Evolutionary conservation across 1,284 basidiomycete genomes (phyloP).

Genomic region (Cryptococcus sp.): DNA sequence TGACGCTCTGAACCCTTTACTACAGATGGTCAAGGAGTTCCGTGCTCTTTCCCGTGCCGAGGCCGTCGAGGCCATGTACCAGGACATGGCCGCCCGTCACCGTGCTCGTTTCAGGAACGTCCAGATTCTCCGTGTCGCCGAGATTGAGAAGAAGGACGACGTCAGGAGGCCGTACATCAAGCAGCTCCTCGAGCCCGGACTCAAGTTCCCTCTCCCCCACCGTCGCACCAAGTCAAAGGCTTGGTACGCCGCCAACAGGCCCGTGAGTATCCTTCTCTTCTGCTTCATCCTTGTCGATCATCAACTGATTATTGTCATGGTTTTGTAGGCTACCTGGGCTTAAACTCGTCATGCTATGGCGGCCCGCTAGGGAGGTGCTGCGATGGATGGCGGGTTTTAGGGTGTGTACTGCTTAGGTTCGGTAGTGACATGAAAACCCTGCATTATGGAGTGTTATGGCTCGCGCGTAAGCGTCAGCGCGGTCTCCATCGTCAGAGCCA

Average conservation of each 20-base stretch:
- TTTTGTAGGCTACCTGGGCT: constrained; percentile 45
- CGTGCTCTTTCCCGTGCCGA: constrained; percentile 91
- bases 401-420: constrained; percentile 20
- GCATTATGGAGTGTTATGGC: constrained; percentile 18
- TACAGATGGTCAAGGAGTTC: constrained; percentile 77
- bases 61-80: constrained; percentile 96
- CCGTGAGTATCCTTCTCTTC: constrained; percentile 24
- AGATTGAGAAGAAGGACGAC: constrained; percentile 90
- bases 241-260: constrained; percentile 56
- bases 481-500: no score
- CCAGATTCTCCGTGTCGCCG: constrained; percentile 56
- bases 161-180: constrained; percentile 90
- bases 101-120: constrained; percentile 99
- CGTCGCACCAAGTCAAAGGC: constrained; percentile 59
- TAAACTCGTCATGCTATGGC: constrained; percentile 29
- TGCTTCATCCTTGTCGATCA: background rate
- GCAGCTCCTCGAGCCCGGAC: constrained; percentile 84
- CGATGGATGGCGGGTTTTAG: constrained; percentile 23
- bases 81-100: constrained; percentile 99
- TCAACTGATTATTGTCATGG: background rate
- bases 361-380: constrained; percentile 11
- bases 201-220: constrained; percentile 99
- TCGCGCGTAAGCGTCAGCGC: no score
- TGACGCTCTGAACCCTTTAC: constrained; percentile 12
- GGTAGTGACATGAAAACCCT: constrained; percentile 40